These are phyloP conservation scores for Vaucheria bursata DNA, from an alignment of 352 stramenopile species.

Conservation along the genomic window DNA sequence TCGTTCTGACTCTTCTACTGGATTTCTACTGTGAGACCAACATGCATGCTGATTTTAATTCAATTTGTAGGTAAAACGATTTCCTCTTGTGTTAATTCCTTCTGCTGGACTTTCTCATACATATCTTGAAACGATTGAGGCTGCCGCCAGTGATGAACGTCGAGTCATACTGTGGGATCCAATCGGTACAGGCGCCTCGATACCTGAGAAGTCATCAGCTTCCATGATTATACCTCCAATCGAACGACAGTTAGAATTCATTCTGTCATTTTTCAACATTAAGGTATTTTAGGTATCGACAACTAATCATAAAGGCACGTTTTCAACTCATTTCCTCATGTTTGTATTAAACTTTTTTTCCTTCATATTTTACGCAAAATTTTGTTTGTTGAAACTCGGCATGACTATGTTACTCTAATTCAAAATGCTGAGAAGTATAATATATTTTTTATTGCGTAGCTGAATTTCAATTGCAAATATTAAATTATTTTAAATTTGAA, in stretches of 20 bases:
- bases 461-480: too few relatives aligned
- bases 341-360: too few relatives aligned
- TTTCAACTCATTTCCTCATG: too few relatives aligned
- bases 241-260: neutral
- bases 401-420: too few relatives aligned
- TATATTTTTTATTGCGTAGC: too few relatives aligned
- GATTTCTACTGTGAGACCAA: too few relatives aligned
- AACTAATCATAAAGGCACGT: neutral
- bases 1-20: too few relatives aligned
- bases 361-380: too few relatives aligned
- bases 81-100: constrained; percentile 41
- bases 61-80: constrained; percentile 27
- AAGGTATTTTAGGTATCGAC: neutral
- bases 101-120: constrained; percentile 44
- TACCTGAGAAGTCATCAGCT: constrained; percentile 9
- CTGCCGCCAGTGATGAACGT: constrained; percentile 28
- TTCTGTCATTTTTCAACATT: neutral
- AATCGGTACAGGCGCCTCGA: constrained; percentile 40
- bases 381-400: too few relatives aligned
- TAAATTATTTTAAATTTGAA: too few relatives aligned
- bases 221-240: neutral
- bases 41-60: too few relatives aligned
- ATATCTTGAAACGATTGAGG: constrained; percentile 49
- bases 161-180: constrained; percentile 43
- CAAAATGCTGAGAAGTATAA: too few relatives aligned